phyloP scores from a whole-genome alignment of 495 filamentous ascomycete species.

The Glarea lozoyensis region DNA sequence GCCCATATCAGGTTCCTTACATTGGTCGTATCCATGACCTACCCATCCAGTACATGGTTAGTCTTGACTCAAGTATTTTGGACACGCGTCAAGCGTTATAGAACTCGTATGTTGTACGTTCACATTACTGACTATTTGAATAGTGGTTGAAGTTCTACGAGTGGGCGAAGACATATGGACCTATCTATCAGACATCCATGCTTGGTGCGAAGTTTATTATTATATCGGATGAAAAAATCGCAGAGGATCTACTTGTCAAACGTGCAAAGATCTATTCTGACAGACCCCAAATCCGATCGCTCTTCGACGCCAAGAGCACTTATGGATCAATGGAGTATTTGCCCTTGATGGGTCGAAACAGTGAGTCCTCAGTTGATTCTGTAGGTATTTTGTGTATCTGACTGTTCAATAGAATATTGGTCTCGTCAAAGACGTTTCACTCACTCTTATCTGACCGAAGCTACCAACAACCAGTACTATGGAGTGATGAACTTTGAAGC shows the following conservation, averaged over 20 bases:
- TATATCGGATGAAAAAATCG: constrained; percentile 29
- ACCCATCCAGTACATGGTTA: constrained; percentile 36
- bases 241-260: constrained; percentile 30
- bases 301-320: constrained; percentile 29
- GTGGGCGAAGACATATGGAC: constrained; percentile 32
- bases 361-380: constrained; percentile 26
- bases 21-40: constrained; percentile 52
- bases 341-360: constrained; percentile 25
- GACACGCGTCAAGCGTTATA: too few species aligned
- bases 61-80: too few species aligned
- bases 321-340: constrained; percentile 17
- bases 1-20: too few species aligned
- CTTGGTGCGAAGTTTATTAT: constrained; percentile 21
- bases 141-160: constrained; percentile 35
- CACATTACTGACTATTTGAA: too few species aligned
- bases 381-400: constrained; percentile 22
- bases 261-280: constrained; percentile 35
- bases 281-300: constrained; percentile 44
- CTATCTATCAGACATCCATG: constrained; percentile 26
- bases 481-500: constrained; percentile 35
- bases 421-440: constrained; percentile 28
- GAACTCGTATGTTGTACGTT: too few species aligned
- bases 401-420: constrained; percentile 22
- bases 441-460: constrained; percentile 26
- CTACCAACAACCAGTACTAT: constrained; percentile 24